Evolutionary conservation across 1,139 yeast species (phyloP).

Genomic region (Yamadazyma atlantica): DNA sequence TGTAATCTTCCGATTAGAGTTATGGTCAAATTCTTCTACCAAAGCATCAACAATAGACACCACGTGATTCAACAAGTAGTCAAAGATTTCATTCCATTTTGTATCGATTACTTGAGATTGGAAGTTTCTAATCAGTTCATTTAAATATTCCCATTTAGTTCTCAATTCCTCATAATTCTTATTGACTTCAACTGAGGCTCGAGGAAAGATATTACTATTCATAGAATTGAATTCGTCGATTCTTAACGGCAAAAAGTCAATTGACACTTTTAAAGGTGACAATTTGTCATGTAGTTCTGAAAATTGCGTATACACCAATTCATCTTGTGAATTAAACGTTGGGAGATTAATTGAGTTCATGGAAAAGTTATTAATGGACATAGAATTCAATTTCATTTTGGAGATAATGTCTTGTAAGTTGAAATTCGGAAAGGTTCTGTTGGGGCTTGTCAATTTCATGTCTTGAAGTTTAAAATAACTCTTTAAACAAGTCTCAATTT

Average conservation of each 20-base stretch:
- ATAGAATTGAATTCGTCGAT: conserved; percentile 44
- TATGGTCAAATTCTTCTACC: conserved; percentile 23
- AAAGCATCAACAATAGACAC: conserved; percentile 25
- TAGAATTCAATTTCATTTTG: conserved; percentile 34
- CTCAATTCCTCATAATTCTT: conserved; percentile 40
- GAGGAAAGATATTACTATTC: conserved; percentile 25
- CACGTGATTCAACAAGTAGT: conserved; percentile 41
- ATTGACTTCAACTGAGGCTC: conserved; percentile 33
- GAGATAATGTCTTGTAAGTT: conserved; percentile 42
- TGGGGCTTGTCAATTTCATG: conserved; percentile 40
- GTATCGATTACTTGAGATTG: conserved; percentile 49
- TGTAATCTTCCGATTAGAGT: conserved; percentile 11
- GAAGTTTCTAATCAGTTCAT: conserved; percentile 30
- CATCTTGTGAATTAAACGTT: conserved; percentile 32
- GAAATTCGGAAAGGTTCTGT: conserved; percentile 37
- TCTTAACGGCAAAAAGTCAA: conserved; percentile 57
- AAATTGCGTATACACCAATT: conserved; percentile 29
- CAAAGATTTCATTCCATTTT: conserved; percentile 57
- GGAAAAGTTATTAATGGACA: conserved; percentile 17
- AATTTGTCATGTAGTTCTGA: conserved; percentile 31
- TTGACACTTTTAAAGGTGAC: conserved; percentile 56
- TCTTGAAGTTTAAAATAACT: conserved; percentile 40
- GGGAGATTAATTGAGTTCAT: conserved; percentile 28
- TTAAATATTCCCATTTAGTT: conserved; percentile 40
- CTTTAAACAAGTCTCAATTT: conserved; percentile 48